phyloP scores from a whole-genome alignment of 225 moss, liverwort and hornwort species.

The Physcomitrellopsis africana region DNA sequence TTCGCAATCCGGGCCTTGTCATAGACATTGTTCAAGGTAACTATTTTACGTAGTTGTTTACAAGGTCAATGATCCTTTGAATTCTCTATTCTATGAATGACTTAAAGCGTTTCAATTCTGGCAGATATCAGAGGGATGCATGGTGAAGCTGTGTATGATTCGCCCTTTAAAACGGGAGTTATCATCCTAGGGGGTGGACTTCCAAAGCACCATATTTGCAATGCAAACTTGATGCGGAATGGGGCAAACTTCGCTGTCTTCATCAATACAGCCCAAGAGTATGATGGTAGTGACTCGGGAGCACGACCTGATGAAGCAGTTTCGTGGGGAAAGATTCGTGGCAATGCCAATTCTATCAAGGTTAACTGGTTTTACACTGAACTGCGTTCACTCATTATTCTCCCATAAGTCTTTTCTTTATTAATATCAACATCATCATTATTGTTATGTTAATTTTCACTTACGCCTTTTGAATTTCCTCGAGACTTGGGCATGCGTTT shows the following conservation, averaged over 20 bases:
- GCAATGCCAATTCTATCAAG: constrained; percentile 79
- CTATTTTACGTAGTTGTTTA: neutral
- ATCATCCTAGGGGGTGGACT: constrained; percentile 89
- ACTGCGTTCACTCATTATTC: neutral
- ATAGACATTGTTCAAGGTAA: constrained; percentile 90
- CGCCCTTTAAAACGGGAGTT: constrained; percentile 80
- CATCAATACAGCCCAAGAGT: constrained; percentile 96
- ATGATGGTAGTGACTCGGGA: constrained; percentile 95
- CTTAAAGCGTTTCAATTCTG: constrained; percentile 10
- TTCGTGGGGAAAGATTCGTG: constrained; percentile 95
- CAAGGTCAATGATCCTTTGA: neutral
- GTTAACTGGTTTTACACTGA: constrained; percentile 36
- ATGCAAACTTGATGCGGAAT: constrained; percentile 99
- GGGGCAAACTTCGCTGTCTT: constrained; percentile 98
- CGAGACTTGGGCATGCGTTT: neutral
- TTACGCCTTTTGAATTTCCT: neutral
- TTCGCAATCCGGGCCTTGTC: constrained; percentile 83
- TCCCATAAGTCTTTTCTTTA: neutral
- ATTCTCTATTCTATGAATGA: neutral
- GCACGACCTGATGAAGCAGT: constrained; percentile 98
- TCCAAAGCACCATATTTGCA: constrained; percentile 97
- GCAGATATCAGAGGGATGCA: constrained; percentile 91
- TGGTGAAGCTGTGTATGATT: constrained; percentile 73
- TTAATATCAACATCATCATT: neutral
- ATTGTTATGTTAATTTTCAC: no score